Conservation (phyloP, 2,329 filamentous ascomycete genomes). For the Teratosphaeriaceae sp. region DNA sequence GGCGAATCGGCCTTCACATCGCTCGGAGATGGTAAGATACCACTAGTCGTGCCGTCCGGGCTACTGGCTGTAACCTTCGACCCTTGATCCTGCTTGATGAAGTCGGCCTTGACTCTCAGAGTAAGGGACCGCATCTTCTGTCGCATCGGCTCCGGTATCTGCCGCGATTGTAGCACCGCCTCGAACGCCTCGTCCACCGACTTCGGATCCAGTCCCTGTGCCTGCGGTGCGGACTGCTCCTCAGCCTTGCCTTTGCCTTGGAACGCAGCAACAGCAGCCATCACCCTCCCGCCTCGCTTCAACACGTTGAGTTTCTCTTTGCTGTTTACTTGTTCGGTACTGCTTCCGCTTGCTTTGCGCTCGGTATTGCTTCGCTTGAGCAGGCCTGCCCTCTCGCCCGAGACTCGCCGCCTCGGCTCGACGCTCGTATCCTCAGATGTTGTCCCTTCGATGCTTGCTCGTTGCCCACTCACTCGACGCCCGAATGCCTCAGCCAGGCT, state of each 20-base stretch:
- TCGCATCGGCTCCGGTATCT: constrained; percentile 88
- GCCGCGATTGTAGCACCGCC: constrained; percentile 66
- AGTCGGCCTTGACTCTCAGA: constrained; percentile 87
- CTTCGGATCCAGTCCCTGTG: constrained; percentile 44
- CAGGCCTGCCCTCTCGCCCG: constrained; percentile 17
- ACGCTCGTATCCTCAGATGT: constrained; percentile 20
- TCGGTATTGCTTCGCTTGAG: constrained; percentile 22
- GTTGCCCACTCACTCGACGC: constrained; percentile 21
- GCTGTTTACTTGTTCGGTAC: constrained; percentile 23
- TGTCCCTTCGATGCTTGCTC: constrained; percentile 19
- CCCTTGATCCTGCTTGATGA: constrained; percentile 77
- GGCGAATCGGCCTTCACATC: constrained; percentile 28
- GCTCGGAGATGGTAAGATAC: constrained; percentile 15
- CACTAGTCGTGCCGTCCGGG: constrained; percentile 37
- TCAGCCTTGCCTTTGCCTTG: constrained; percentile 45
- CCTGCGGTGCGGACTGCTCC: constrained; percentile 32
- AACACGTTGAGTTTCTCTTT: constrained; percentile 26
- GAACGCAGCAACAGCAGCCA: constrained; percentile 58
- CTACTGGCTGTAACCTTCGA: constrained; percentile 52
- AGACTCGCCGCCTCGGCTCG: constrained; percentile 12
- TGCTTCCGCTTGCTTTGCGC: constrained; percentile 31
- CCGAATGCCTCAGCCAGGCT: constrained; percentile 20
- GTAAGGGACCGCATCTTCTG: constrained; percentile 91
- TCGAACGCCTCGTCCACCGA: constrained; percentile 59
- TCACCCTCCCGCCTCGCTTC: constrained; percentile 50